Evolutionary conservation across 78 protist species (phyloP), one percentile per base, ranked within the genome.

Genomic region (Dictyostelium citrinum): DNA sequence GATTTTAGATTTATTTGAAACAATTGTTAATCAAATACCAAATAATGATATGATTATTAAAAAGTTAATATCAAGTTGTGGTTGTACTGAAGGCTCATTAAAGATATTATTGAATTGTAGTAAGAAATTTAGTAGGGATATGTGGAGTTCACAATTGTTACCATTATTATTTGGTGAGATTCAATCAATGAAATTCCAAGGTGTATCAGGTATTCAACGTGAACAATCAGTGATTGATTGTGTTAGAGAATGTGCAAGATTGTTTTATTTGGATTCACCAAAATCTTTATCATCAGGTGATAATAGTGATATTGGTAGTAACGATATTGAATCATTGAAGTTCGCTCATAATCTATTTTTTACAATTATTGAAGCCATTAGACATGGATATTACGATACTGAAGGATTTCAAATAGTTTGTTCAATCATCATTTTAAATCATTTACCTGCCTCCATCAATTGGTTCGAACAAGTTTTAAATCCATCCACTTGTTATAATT

Each of bases 161-260:
- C 81, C 81, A 31, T 39, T 41, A 6, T 46, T 75, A 17, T 37
- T 14, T 5, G 35, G 10, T 24, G 41, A 41, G 24, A 75, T 75
- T 24, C 41, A 41, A 5, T 1, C 11, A 3, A 75, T 75, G 81
- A 75, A 41, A 41, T 41, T 75, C 9, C 81, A 75, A 75, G 81
- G 81, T 75, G 81, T 75, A n/a, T 41, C 61, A 16, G 81, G 81
- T n/a, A 75, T 75, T 12, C 81, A 75, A 75, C 22, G 37, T 24
- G 81, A 75, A 24, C 81, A 75, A 41, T 6, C 81, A 0, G 81
- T 75, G 0, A 41, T 75, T n/a, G 81, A 75, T 41, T 75, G 81
- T 75, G 81, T 75, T 24, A 75, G 81, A 75, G 81, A 75, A 24
- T 75, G 81, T 75, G 49, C 81, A 11, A 35, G 81, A n/a, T n/a